Evolutionary conservation across 228 moss, liverwort and hornwort genomes (phyloP).

Genomic region (Sphagnum magellanicum): DNA sequence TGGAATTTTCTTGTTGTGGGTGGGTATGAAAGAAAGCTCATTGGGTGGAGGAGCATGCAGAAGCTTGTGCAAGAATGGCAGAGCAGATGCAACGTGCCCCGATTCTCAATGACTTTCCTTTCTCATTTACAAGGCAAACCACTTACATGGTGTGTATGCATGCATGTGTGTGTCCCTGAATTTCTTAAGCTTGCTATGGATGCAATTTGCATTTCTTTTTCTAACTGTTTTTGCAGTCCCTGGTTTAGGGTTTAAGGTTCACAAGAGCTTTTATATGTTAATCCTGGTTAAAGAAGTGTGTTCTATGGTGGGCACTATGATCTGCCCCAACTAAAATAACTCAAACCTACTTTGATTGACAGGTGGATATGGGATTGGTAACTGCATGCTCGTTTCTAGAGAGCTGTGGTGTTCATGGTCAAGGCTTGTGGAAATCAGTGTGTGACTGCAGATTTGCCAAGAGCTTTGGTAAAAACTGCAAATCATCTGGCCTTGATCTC

Average conservation of each 20-base stretch:
- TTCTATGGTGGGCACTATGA: no score
- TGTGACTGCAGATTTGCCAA: constrained; percentile 45
- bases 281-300: no score
- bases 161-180: background rate
- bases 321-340: no score
- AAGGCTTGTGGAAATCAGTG: constrained; percentile 53
- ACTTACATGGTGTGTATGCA: constrained; percentile 21
- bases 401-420: constrained; percentile 51
- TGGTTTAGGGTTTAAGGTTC: background rate
- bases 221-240: background rate
- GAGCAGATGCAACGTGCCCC: constrained; percentile 69
- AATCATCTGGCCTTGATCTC: background rate
- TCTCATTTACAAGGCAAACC: constrained; percentile 45
- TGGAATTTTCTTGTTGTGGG: no score
- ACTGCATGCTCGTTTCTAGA: constrained; percentile 54
- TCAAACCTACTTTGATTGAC: background rate
- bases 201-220: background rate
- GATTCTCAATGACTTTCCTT: constrained; percentile 67
- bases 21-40: constrained; percentile 44
- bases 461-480: background rate
- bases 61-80: constrained; percentile 65
- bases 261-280: background rate
- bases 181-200: background rate
- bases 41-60: constrained; percentile 70
- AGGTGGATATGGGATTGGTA: constrained; percentile 34